These are phyloP conservation scores for Halenospora varia DNA, from an alignment of 495 filamentous ascomycete species.

Conservation along the genomic window DNA sequence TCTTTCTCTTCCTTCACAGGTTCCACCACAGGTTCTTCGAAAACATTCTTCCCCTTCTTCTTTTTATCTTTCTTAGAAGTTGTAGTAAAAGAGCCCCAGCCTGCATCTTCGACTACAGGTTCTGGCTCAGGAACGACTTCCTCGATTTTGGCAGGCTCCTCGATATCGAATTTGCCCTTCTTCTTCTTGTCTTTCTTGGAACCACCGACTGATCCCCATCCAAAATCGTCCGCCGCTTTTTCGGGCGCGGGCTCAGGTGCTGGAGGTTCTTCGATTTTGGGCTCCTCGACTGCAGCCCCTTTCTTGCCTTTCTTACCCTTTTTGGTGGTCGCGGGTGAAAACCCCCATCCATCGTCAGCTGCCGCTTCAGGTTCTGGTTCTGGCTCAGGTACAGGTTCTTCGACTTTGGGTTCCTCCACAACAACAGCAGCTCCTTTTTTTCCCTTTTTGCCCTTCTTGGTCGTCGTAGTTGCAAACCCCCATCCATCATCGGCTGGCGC, in stretches of 20 bases:
- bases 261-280: conserved; percentile 5
- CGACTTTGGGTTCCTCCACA: conserved; percentile 19
- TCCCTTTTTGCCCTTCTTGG: conserved; percentile 33
- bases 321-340: conserved; percentile 24
- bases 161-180: conserved; percentile 25
- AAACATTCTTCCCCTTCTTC: conserved; percentile 25
- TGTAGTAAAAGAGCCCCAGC: background rate
- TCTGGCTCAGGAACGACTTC: conserved; percentile 3
- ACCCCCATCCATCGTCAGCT: conserved; percentile 4
- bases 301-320: conserved; percentile 35
- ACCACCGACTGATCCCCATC: conserved; percentile 17
- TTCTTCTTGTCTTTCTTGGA: conserved; percentile 37
- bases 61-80: conserved; percentile 35
- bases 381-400: conserved; percentile 12
- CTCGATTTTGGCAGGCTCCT: conserved; percentile 8
- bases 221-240: conserved; percentile 20
- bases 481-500: conserved; percentile 29
- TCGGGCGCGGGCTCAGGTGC: conserved; percentile 7
- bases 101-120: background rate
- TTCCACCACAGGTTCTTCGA: background rate
- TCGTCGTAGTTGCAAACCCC: conserved; percentile 29
- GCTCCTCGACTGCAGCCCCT: conserved; percentile 25
- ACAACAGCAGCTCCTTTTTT: conserved; percentile 21
- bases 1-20: background rate
- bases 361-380: background rate